phyloP scores from a whole-genome alignment of 2,329 filamentous ascomycete species.

The Amauroascus verrucosus region DNA sequence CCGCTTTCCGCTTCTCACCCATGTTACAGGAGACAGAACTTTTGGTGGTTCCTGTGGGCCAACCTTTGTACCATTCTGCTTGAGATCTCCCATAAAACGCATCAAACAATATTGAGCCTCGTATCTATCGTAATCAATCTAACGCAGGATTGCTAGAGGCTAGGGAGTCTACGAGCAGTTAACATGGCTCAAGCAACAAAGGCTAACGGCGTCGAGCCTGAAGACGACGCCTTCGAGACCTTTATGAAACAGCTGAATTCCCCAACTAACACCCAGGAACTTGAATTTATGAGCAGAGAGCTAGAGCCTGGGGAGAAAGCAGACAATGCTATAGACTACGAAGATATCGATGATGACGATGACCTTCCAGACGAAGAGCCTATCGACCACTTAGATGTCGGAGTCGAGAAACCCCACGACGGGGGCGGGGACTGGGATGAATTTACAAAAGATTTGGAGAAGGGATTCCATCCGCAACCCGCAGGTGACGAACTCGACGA shows the following conservation, averaged over 20 bases:
- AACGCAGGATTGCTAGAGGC: slow-evolving; percentile 1
- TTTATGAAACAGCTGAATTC: slow-evolving; percentile 35
- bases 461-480: slow-evolving; percentile 5
- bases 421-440: slow-evolving; percentile 6
- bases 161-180: not conserved
- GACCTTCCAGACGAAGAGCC: slow-evolving; percentile 67
- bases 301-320: slow-evolving; percentile 60
- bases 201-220: slow-evolving; percentile 21
- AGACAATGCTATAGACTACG: slow-evolving; percentile 82
- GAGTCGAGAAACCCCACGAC: slow-evolving; percentile 3
- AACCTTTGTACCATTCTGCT: not conserved
- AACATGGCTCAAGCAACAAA: slow-evolving; percentile 35
- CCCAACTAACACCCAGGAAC: slow-evolving; percentile 24
- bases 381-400: slow-evolving; percentile 33
- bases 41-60: not conserved
- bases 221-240: slow-evolving; percentile 34
- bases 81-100: not conserved
- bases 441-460: slow-evolving; percentile 4
- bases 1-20: not conserved
- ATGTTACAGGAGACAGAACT: not conserved
- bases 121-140: not conserved
- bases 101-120: not conserved
- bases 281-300: slow-evolving; percentile 35
- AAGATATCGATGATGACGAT: slow-evolving; percentile 86
- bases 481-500: slow-evolving; percentile 38